A percentile compares a stretch with the other conserved stretches of the same genome.
phyloP scores from a whole-genome alignment of 179 eudicot species.

The Silene coronaria region DNA sequence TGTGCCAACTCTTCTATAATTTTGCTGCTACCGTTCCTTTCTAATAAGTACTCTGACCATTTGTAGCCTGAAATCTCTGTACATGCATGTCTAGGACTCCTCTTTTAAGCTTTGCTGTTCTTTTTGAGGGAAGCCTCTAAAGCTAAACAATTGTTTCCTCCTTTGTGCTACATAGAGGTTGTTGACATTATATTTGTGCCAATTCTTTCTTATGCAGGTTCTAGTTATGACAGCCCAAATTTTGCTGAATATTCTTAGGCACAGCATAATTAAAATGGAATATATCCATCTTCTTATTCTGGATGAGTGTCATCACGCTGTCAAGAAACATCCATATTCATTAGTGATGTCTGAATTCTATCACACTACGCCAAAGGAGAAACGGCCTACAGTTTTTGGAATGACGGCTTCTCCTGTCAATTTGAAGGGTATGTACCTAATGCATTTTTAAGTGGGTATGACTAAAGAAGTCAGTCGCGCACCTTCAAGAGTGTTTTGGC shows the following conservation, averaged over 20 bases:
- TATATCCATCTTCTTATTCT: constrained; percentile 78
- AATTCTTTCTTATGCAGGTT: constrained; percentile 48
- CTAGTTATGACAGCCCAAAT: constrained; percentile 98
- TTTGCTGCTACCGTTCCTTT: background rate
- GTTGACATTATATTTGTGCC: background rate
- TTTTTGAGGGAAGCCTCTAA: too few relatives aligned
- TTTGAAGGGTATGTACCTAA: constrained; percentile 63
- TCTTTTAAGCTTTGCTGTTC: background rate
- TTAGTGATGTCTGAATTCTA: constrained; percentile 98
- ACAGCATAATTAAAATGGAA: constrained; percentile 96
- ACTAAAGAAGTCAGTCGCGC: background rate
- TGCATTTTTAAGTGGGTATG: constrained; percentile 7
- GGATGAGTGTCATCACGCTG: constrained; percentile 99
- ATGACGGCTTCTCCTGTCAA: constrained; percentile 99
- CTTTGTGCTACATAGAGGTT: background rate
- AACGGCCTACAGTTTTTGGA: constrained; percentile 89
- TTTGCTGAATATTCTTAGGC: constrained; percentile 90
- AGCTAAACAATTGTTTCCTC: background rate
- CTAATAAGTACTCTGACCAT: background rate
- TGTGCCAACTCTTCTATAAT: too few relatives aligned
- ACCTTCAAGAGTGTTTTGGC: background rate
- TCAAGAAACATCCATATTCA: constrained; percentile 98
- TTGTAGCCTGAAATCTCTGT: background rate
- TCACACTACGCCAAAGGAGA: constrained; percentile 89
- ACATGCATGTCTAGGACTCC: background rate